phyloP scores from a whole-genome alignment of 1,284 basidiomycete genomes.

The Ceratobasidium sp. region DNA sequence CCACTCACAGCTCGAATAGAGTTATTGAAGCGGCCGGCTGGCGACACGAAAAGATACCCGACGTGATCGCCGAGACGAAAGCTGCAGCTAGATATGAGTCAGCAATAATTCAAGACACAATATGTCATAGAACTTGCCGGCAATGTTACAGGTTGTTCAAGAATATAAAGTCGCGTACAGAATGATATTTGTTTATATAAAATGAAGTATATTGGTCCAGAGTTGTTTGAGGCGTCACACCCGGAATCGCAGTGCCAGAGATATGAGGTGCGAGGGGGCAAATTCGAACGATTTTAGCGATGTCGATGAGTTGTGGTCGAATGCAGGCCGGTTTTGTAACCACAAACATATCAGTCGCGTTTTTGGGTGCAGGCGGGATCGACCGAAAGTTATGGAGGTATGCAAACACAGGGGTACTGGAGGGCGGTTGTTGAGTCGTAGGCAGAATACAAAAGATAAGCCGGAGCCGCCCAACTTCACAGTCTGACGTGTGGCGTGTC shows the following conservation, averaged over 20 bases:
- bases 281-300: background rate
- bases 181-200: slow-evolving; percentile 15
- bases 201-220: slow-evolving; percentile 4
- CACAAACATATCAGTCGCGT: slow-evolving; percentile 4
- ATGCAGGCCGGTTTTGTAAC: slow-evolving; percentile 2
- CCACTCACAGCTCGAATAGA: no score
- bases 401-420: background rate
- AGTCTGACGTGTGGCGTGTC: background rate
- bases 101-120: no score
- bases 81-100: no score
- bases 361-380: background rate
- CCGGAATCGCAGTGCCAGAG: background rate
- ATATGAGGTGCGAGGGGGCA: slow-evolving; percentile 13
- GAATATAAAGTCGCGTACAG: background rate
- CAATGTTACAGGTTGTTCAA: background rate
- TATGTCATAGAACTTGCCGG: background rate
- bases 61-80: no score
- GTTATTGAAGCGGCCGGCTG: no score
- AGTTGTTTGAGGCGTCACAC: background rate
- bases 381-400: background rate
- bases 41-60: no score
- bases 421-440: background rate
- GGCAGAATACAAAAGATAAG: slow-evolving; percentile 5
- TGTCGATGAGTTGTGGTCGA: background rate
- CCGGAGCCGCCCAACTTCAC: background rate